Base-by-base conservation (phyloP, 768 basidiomycete genomes). In the Tylopilus subfusipes region DNA sequence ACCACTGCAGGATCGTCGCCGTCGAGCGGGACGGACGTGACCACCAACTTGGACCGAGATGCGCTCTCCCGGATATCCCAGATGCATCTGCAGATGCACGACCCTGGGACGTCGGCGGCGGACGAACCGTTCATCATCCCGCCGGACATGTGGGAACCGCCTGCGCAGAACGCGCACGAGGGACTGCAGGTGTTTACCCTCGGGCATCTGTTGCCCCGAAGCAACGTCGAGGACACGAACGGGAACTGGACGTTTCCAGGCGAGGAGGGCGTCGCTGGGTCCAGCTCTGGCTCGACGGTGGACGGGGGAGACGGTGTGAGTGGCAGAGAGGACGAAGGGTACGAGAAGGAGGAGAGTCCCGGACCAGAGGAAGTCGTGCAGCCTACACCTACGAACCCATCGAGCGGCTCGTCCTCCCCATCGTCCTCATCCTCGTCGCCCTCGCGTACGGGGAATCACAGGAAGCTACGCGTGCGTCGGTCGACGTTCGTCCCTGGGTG, bases 401-500 rank as follows among this genome's bases (percentile, higher is more conserved):
- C 54, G 16, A 55, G 36, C 11, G 57, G 53, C 31, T 60, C 67
- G 42, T 13, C 61, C 9, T 36, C 67, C 0, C 19, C 65, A 4
- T 34, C 66, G 2, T 48, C 63, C 2, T 42, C 66, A n/a, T 57
- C 66, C 1, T 44, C 67, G 10, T 42, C 66, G 0, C 9, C 62
- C 5, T 45, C 63, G 12, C 19, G 45, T 14, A 25, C 54, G 2
- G 49, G 50, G 9, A 45, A 27, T 27, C 47, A 50, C 11, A 77
- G 75, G 64, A 87, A 80, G 61, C 64, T 90, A 27, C 80, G 87
- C 5, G 85, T 90, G 29, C 76, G 91, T 10, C 72, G 89, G 42
- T 84, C 87, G 55, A 86, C 89, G 51, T 91, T 88, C 61, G 89
- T 93, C 0, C 92, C 92, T 0, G 90, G 87, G 2, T 95, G 93